phyloP scores from a whole-genome alignment of 2,329 filamentous ascomycete species.

The Apiospora pterosperma region DNA sequence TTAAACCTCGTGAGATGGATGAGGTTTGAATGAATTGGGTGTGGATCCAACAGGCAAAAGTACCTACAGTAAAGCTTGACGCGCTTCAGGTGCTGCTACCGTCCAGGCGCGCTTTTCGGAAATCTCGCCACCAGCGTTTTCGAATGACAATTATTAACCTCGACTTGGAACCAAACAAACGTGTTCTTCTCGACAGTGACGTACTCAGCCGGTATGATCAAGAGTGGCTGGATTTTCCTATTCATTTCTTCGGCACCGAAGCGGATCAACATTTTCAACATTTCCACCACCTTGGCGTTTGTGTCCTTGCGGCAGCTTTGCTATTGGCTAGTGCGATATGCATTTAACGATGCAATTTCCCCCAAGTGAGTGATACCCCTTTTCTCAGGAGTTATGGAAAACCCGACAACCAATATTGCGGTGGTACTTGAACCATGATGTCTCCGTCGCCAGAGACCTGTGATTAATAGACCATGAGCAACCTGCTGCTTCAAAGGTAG shows the following conservation, averaged over 20 bases:
- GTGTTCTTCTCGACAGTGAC: background rate
- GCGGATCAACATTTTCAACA: background rate
- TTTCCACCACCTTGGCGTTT: background rate
- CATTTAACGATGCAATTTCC: background rate
- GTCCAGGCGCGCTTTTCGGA: background rate
- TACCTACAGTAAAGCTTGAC: too few relatives aligned
- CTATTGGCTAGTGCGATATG: background rate
- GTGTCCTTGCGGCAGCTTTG: background rate
- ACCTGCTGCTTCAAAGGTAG: too few relatives aligned
- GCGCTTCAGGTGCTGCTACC: too few relatives aligned
- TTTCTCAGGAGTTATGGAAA: background rate
- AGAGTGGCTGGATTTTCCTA: background rate
- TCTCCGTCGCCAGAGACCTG: too few relatives aligned
- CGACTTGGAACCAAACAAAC: too few relatives aligned
- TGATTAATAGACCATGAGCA: too few relatives aligned
- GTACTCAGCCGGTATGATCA: background rate
- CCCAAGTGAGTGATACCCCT: background rate
- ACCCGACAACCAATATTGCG: too few relatives aligned
- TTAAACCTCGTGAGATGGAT: background rate
- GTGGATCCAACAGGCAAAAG: too few relatives aligned
- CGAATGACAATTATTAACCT: background rate
- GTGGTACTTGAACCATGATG: too few relatives aligned
- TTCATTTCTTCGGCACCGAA: background rate
- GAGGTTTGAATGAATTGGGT: background rate
- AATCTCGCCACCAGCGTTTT: background rate